Percentiles rank a stretch among this genome's conserved stretches.
phyloP scores from a whole-genome alignment of 768 basidiomycete genomes.

The Rhizopogon salebrosus region DNA sequence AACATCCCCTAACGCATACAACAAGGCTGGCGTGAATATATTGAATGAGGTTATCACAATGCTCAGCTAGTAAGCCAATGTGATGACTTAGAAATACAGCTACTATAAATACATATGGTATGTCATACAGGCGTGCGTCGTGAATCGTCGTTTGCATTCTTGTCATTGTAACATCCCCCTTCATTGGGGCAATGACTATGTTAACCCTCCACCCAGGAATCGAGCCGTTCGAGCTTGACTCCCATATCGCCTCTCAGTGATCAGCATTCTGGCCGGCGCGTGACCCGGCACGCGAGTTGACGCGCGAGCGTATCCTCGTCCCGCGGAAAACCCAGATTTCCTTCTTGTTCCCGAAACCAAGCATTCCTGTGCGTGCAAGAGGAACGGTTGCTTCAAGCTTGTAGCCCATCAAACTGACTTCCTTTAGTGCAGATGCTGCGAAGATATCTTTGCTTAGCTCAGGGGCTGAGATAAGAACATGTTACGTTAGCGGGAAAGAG shows the following conservation, averaged over 20 bases:
- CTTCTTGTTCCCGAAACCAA: conserved; percentile 38
- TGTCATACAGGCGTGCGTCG: background rate
- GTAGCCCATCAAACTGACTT: conserved; percentile 52
- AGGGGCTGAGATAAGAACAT: conserved; percentile 22
- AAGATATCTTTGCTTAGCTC: conserved; percentile 51
- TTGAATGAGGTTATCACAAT: too few species aligned
- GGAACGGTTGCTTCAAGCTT: conserved; percentile 64
- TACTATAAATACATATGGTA: conserved; percentile 1
- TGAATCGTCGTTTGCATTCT: background rate
- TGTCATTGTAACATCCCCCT: background rate
- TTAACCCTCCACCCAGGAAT: background rate
- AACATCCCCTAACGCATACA: too few species aligned
- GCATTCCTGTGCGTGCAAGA: conserved; percentile 37
- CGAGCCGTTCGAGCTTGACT: background rate
- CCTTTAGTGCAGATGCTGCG: conserved; percentile 57
- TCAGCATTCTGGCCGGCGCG: background rate
- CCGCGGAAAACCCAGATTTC: conserved; percentile 68
- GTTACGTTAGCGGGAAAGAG: conserved; percentile 4
- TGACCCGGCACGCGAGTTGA: conserved; percentile 21
- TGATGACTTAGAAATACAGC: too few species aligned
- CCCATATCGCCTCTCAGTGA: background rate
- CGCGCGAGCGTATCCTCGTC: conserved; percentile 20
- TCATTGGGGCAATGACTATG: background rate
- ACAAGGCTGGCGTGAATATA: too few species aligned
- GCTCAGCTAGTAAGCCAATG: too few species aligned